A percentile compares a stretch with the other conserved stretches of the same genome.
Conservation (phyloP, 805 yeast species). For the Candida chilensis region DNA sequence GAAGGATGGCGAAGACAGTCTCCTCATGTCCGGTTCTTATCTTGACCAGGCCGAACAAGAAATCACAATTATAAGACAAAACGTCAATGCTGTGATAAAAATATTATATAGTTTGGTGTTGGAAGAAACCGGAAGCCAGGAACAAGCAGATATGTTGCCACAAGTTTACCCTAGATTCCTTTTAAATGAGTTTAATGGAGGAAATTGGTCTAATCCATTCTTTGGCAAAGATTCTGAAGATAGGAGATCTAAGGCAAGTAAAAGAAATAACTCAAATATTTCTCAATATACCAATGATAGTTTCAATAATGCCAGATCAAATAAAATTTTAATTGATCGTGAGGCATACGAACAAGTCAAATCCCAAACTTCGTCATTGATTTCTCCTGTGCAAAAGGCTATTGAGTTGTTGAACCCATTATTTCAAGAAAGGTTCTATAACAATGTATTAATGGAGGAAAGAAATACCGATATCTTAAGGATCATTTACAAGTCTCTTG, state of each 20-base stretch:
- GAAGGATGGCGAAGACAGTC: too few species aligned
- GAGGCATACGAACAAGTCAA: constrained; percentile 31
- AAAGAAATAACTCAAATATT: too few species aligned
- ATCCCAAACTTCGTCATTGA: constrained; percentile 24
- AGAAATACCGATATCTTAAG: constrained; percentile 47
- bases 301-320: too few species aligned
- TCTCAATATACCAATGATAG: too few species aligned
- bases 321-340: constrained; percentile 40
- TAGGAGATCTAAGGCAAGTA: too few species aligned
- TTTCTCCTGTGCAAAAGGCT: constrained; percentile 28
- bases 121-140: constrained; percentile 4
- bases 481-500: constrained; percentile 42
- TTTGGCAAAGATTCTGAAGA: too few species aligned
- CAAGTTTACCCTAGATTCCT: constrained; percentile 65
- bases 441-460: constrained; percentile 19
- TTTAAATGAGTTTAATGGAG: constrained; percentile 60
- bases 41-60: background rate
- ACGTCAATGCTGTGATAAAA: background rate
- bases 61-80: background rate
- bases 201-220: constrained; percentile 72
- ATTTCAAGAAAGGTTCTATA: constrained; percentile 25
- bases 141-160: constrained; percentile 36
- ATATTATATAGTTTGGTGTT: background rate
- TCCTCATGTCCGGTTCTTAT: too few species aligned
- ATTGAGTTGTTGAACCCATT: constrained; percentile 28